phyloP scores from a whole-genome alignment of 805 yeast genomes.

The Myxozyma melibiosi region DNA sequence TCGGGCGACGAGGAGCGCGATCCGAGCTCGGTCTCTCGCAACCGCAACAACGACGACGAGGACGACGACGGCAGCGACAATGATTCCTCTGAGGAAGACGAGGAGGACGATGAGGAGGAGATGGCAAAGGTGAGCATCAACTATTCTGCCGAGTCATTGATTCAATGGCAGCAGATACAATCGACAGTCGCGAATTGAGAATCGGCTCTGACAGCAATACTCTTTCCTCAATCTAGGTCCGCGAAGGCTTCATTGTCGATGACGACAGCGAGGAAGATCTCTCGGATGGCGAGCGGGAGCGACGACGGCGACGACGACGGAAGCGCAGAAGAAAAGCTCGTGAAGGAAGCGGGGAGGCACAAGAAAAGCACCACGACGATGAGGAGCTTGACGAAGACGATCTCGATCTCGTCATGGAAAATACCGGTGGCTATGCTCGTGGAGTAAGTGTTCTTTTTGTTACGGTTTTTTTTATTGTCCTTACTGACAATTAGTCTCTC shows the following conservation, averaged over 20 bases:
- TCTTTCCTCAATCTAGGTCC: constrained; percentile 46
- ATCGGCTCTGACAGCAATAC: no score
- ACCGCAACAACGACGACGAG: constrained; percentile 42
- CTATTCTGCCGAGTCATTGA: no score
- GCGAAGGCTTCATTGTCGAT: constrained; percentile 93
- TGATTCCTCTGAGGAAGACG: constrained; percentile 89
- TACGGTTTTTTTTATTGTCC: background rate
- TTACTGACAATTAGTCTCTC: background rate
- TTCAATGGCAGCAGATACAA: no score
- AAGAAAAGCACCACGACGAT: constrained; percentile 40
- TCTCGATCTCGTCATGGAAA: constrained; percentile 85
- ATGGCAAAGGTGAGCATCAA: constrained; percentile 54
- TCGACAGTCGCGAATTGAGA: no score
- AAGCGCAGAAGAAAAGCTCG: constrained; percentile 36
- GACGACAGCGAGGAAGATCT: constrained; percentile 76
- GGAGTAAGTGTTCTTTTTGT: constrained; percentile 2
- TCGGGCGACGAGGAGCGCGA: constrained; percentile 50
- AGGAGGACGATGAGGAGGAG: constrained; percentile 91
- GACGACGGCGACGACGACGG: constrained; percentile 29
- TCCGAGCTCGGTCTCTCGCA: background rate
- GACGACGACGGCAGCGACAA: constrained; percentile 54
- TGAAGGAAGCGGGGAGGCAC: constrained; percentile 32
- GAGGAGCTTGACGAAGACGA: constrained; percentile 93
- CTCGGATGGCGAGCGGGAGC: constrained; percentile 42
- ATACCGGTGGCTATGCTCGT: constrained; percentile 65